Conservation (phyloP, 129 eudicot species). For the Saussurea involucrata region DNA sequence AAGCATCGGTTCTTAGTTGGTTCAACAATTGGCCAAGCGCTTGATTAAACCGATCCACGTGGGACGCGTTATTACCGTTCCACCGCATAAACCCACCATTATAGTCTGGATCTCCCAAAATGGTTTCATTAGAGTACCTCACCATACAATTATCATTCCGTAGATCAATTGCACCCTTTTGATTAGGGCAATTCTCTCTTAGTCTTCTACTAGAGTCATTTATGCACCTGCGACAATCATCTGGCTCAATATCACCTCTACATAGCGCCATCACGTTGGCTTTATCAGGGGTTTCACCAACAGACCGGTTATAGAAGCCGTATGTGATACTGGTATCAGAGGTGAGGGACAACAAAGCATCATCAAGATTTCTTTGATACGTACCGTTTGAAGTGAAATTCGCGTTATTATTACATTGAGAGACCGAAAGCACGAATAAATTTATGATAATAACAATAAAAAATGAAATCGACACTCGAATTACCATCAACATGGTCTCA, state of each 20-base stretch:
- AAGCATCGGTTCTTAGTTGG: constrained; percentile 28
- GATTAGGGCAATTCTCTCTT: constrained; percentile 23
- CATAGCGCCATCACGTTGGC: constrained; percentile 47
- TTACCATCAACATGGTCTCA: constrained; percentile 4
- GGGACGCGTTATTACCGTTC: background rate
- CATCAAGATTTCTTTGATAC: constrained; percentile 22
- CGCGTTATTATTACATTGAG: constrained; percentile 1
- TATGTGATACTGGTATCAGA: constrained; percentile 9
- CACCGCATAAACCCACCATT: too few species aligned
- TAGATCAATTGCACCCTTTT: constrained; percentile 24
- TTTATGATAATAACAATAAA: background rate
- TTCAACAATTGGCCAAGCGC: constrained; percentile 16
- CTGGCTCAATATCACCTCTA: constrained; percentile 41
- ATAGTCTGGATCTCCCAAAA: constrained; percentile 17
- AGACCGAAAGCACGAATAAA: background rate
- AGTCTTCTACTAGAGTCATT: constrained; percentile 1
- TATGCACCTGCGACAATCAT: constrained; percentile 33
- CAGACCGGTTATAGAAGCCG: constrained; percentile 33
- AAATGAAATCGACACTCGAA: background rate
- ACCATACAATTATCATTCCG: constrained; percentile 37
- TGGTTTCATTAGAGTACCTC: constrained; percentile 38
- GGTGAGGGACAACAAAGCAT: constrained; percentile 20
- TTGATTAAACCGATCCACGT: constrained; percentile 15
- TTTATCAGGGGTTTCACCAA: constrained; percentile 27
- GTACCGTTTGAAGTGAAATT: constrained; percentile 24